Percentiles rank a stretch among this genome's conserved stretches.
phyloP scores from a whole-genome alignment of 441 rosid species.

The Gossypium davidsonii region DNA sequence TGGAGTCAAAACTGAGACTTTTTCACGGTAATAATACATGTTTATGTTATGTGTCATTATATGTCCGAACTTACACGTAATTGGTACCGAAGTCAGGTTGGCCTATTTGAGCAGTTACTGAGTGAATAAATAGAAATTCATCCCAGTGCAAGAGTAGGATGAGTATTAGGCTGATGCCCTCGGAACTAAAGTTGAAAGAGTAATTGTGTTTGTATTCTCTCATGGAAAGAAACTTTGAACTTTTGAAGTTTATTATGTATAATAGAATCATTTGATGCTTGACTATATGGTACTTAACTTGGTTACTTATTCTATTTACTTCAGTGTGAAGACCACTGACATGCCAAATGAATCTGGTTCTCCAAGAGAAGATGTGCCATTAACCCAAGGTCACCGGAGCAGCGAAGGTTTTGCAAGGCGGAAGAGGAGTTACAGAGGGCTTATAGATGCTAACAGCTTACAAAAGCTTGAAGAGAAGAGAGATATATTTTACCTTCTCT shows the following conservation, averaged over 20 bases:
- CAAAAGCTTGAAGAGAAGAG: constrained; percentile 86
- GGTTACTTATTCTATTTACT: constrained; percentile 20
- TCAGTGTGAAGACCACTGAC: constrained; percentile 32
- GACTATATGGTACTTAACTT: constrained; percentile 24
- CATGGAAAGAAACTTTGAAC: not conserved
- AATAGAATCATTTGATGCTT: constrained; percentile 1
- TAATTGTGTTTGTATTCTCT: not conserved
- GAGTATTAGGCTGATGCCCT: not conserved
- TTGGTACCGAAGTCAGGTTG: not conserved
- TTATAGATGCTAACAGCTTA: constrained; percentile 70
- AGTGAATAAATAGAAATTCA: not conserved
- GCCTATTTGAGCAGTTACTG: not conserved
- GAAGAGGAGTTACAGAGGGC: constrained; percentile 59
- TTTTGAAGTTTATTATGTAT: constrained; percentile 17
- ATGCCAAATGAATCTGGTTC: constrained; percentile 38
- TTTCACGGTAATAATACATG: constrained; percentile 38
- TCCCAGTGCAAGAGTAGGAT: not conserved
- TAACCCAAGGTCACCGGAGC: constrained; percentile 40
- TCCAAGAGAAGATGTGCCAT: constrained; percentile 37
- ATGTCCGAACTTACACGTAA: not conserved
- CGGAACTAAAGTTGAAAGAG: not conserved
- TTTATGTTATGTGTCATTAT: not conserved
- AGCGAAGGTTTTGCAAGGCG: constrained; percentile 44
- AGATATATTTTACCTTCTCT: constrained; percentile 81
- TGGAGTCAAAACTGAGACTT: constrained; percentile 34